These are phyloP conservation scores for Haematococcus lacustris DNA, from an alignment of 139 green algal species.

Conservation along the genomic window DNA sequence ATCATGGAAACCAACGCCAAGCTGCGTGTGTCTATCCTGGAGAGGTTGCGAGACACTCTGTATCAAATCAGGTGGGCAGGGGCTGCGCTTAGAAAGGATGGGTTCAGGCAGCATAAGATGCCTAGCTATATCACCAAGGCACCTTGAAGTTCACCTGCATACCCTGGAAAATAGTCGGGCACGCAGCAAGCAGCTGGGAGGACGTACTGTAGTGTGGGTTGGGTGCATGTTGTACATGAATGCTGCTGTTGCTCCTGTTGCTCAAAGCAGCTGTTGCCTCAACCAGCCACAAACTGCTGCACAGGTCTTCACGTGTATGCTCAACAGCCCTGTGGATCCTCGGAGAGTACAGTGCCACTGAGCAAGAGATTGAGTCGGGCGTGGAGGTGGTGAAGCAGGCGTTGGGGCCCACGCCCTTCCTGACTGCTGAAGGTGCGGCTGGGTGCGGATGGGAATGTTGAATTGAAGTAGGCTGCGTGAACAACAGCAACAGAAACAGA, in stretches of 20 bases:
- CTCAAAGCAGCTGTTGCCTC: no score
- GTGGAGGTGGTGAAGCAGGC: constrained; percentile 70
- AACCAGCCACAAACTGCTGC: no score
- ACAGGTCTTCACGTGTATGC: constrained; percentile 76
- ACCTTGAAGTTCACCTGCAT: no score
- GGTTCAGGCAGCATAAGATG: no score
- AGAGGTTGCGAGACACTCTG: constrained; percentile 86
- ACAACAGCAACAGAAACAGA: not conserved
- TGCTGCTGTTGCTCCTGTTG: no score
- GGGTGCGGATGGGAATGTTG: no score
- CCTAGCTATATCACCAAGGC: no score
- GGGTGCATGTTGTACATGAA: no score
- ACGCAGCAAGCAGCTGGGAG: no score
- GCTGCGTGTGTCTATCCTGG: constrained; percentile 76
- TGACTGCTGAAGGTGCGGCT: constrained; percentile 18
- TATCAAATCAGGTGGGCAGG: constrained; percentile 15
- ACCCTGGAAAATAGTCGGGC: no score
- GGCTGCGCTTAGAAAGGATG: no score
- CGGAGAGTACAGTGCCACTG: constrained; percentile 75
- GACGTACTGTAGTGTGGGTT: no score
- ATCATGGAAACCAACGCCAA: constrained; percentile 91
- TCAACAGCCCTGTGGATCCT: constrained; percentile 91
- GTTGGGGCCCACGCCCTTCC: constrained; percentile 72
- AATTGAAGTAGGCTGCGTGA: not conserved
- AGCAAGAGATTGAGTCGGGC: constrained; percentile 61